A percentile compares a stretch with the other conserved stretches of the same genome.
These are phyloP conservation scores for Gypsophila paniculata DNA, from an alignment of 179 eudicot species.

Conservation along the genomic window DNA sequence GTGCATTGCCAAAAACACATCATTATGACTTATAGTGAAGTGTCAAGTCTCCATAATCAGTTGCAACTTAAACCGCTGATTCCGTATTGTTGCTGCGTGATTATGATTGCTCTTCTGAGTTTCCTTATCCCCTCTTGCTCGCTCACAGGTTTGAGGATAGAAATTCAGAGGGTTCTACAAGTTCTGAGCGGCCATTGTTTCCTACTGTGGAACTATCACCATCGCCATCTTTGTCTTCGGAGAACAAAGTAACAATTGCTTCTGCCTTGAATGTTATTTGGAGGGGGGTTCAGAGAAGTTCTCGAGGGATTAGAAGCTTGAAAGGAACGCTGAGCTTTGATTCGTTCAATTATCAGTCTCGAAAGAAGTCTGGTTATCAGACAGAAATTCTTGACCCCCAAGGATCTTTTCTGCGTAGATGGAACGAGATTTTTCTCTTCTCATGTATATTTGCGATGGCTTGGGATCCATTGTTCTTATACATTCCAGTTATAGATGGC, in stretches of 20 bases:
- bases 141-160: conserved; percentile 46
- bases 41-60: neutral
- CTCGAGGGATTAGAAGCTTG: conserved; percentile 31
- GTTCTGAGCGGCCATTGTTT: conserved; percentile 26
- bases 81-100: neutral
- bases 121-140: neutral
- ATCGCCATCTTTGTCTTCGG: neutral
- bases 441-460: conserved; percentile 58
- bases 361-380: conserved; percentile 24
- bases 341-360: conserved; percentile 20
- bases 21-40: too few species aligned
- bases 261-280: conserved; percentile 27
- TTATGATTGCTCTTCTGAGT: conserved; percentile 2
- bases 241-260: conserved; percentile 15
- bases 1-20: too few species aligned
- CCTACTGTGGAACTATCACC: conserved; percentile 3
- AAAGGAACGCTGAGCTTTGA: conserved; percentile 23
- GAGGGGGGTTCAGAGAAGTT: conserved; percentile 36
- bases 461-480: conserved; percentile 67
- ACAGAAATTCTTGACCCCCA: conserved; percentile 52
- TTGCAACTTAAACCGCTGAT: neutral
- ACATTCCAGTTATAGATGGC: conserved; percentile 49
- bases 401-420: conserved; percentile 50
- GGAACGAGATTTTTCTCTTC: conserved; percentile 64
- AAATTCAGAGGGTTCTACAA: conserved; percentile 33